phyloP scores from a whole-genome alignment of 305 asterid genomes.

The Fraxinus velutina region DNA sequence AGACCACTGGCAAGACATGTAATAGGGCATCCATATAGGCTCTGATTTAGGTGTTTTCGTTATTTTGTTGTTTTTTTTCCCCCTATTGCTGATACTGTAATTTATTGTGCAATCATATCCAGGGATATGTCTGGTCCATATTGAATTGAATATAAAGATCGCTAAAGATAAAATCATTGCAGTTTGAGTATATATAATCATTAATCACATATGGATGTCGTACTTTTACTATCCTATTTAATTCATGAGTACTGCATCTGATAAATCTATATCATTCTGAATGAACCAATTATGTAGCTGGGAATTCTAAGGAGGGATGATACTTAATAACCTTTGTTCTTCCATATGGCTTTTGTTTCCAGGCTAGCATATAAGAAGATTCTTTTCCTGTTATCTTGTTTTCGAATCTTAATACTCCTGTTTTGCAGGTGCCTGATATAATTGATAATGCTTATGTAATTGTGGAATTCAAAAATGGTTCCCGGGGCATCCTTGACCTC shows the following conservation, averaged over 20 bases:
- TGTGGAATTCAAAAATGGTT: constrained; percentile 80
- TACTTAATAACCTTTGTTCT: background rate
- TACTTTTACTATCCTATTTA: too few relatives aligned
- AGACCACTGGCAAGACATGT: background rate
- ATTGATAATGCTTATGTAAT: constrained; percentile 92
- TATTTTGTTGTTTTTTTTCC: too few relatives aligned
- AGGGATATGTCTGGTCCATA: too few relatives aligned
- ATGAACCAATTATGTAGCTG: background rate
- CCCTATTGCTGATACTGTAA: too few relatives aligned
- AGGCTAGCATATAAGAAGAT: background rate
- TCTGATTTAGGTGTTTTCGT: background rate
- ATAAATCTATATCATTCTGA: too few relatives aligned
- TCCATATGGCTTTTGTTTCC: background rate
- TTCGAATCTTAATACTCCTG: background rate
- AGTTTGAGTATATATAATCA: too few relatives aligned
- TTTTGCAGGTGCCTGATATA: constrained; percentile 80
- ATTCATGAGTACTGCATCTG: too few relatives aligned
- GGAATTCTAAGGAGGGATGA: background rate
- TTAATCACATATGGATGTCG: too few relatives aligned
- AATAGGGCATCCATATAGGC: background rate
- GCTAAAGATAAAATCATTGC: too few relatives aligned
- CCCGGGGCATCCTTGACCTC: constrained; percentile 85
- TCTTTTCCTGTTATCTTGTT: background rate
- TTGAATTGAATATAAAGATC: too few relatives aligned
- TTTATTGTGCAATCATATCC: too few relatives aligned